Conservation (phyloP, 352 stramenopile species). For the Pythium scleroteichum region DNA sequence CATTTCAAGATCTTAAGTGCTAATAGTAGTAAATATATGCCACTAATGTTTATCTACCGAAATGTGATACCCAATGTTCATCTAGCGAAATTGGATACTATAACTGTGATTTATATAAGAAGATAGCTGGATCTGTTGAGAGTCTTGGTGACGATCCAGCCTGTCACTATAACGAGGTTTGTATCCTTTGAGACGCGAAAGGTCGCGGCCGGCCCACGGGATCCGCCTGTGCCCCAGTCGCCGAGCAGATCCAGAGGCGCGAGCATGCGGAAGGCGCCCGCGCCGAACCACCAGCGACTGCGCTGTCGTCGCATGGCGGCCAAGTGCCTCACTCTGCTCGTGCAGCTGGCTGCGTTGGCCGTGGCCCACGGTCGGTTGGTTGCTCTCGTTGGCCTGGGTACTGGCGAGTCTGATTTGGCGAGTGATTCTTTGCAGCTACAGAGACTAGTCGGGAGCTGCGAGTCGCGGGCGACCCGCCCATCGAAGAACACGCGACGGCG, state of each 20-base stretch:
- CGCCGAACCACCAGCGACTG: not conserved
- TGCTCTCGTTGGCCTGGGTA: conserved; percentile 41
- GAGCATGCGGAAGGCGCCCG: not conserved
- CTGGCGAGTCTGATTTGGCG: conserved; percentile 15
- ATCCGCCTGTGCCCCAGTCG: too few species aligned
- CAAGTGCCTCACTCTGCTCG: conserved; percentile 22
- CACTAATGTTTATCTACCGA: too few species aligned
- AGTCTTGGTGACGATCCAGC: too few species aligned
- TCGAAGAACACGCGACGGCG: not conserved
- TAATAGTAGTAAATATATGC: too few species aligned
- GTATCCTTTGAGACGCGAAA: not conserved
- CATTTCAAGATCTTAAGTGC: too few species aligned
- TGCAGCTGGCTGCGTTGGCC: conserved; percentile 23
- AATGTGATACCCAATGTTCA: too few species aligned
- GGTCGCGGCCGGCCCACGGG: conserved; percentile 8
- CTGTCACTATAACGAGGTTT: conserved; percentile 1
- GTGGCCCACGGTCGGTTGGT: conserved; percentile 39
- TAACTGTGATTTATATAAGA: too few species aligned
- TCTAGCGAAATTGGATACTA: too few species aligned
- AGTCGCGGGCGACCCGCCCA: not conserved
- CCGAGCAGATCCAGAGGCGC: too few species aligned
- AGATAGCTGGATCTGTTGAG: too few species aligned
- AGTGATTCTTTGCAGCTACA: not conserved
- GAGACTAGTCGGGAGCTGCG: not conserved
- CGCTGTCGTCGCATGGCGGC: conserved; percentile 1